A percentile compares a stretch with the other conserved stretches of the same genome.
Evolutionary conservation across 2,329 filamentous ascomycete genomes (phyloP).

Genomic region (Penicillium sp.): DNA sequence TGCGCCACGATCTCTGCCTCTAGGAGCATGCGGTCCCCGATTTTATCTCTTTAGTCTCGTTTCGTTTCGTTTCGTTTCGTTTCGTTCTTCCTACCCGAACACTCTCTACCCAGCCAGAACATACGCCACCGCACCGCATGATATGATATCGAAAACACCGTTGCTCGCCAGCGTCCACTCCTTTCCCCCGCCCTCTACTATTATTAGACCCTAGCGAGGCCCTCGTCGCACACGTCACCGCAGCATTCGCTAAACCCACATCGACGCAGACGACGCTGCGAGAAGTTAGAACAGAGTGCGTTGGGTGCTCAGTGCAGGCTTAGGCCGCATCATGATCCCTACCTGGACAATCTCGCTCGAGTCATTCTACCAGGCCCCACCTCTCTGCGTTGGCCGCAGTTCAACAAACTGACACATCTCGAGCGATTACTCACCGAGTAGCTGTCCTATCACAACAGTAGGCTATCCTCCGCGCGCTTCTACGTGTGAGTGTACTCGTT

Average conservation of each 20-base stretch:
- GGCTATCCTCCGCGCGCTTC: conserved; percentile 7
- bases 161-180: background rate
- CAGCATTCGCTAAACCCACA: conserved; percentile 7
- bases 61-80: background rate
- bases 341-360: conserved; percentile 4
- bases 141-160: background rate
- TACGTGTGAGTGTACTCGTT: background rate
- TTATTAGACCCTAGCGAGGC: background rate
- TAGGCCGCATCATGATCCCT: conserved; percentile 9
- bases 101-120: background rate
- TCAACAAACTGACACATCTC: background rate
- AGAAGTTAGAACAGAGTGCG: background rate
- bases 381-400: conserved; percentile 3
- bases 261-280: conserved; percentile 1
- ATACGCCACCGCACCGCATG: background rate
- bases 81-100: background rate
- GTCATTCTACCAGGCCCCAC: conserved; percentile 4
- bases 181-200: conserved; percentile 9
- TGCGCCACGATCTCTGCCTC: background rate
- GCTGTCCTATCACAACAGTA: conserved; percentile 7
- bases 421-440: background rate
- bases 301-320: background rate
- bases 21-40: background rate
- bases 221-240: conserved; percentile 10
- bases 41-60: background rate